phyloP scores from a whole-genome alignment of 441 rosid genomes.

The Lepidium campestre region DNA sequence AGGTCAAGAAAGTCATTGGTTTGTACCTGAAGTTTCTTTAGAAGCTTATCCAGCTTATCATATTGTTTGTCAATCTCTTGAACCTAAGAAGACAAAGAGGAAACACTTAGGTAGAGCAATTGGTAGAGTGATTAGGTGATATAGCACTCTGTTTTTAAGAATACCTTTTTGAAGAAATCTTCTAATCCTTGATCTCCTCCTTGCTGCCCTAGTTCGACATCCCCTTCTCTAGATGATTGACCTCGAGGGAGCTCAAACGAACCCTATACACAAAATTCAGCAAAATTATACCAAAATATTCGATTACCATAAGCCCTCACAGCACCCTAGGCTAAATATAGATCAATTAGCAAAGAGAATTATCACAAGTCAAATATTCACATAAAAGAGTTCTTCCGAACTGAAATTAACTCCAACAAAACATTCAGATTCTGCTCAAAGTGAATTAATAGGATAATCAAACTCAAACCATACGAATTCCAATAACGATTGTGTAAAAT shows the following conservation, averaged over 20 bases:
- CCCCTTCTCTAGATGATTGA: slow-evolving; percentile 52
- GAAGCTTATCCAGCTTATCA: slow-evolving; percentile 74
- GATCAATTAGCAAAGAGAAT: background rate
- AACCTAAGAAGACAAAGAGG: slow-evolving; percentile 47
- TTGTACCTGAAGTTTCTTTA: slow-evolving; percentile 82
- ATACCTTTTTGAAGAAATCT: slow-evolving; percentile 85
- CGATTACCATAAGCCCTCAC: background rate
- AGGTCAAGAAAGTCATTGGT: background rate
- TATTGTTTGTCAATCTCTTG: slow-evolving; percentile 81
- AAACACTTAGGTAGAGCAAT: background rate
- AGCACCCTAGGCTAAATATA: background rate
- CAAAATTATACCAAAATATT: background rate
- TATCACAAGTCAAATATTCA: background rate
- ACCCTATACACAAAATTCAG: slow-evolving; percentile 38
- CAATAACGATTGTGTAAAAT: background rate
- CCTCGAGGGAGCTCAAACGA: slow-evolving; percentile 89
- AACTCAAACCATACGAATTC: slow-evolving; percentile 3
- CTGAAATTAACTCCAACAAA: background rate
- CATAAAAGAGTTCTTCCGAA: background rate
- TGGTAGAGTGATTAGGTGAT: background rate
- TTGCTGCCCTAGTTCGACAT: slow-evolving; percentile 59
- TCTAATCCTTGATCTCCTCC: slow-evolving; percentile 71
- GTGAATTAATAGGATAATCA: background rate
- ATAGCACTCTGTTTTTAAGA: background rate
- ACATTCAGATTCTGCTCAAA: slow-evolving; percentile 10